Conservation (phyloP, 2,329 filamentous ascomycete species). For the Alternaria ventricosa region DNA sequence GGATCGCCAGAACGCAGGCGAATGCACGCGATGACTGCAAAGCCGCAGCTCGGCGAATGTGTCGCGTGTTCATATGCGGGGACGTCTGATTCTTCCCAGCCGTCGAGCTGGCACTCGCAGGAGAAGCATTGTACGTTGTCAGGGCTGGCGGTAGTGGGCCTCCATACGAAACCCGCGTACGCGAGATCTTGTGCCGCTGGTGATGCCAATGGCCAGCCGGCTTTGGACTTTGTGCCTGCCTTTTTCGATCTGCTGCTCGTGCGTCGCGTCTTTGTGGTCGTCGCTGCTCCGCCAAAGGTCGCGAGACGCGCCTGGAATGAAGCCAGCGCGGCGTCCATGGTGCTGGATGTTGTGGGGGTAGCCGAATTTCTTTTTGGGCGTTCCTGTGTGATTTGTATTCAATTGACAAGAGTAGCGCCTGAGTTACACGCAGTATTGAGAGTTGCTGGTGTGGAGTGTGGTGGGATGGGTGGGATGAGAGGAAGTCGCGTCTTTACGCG, state of each 20-base stretch:
- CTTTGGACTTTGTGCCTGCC: slow-evolving; percentile 39
- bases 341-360: slow-evolving; percentile 1
- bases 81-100: slow-evolving; percentile 88
- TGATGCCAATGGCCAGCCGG: slow-evolving; percentile 77
- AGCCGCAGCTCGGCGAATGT: slow-evolving; percentile 82
- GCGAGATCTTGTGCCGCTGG: slow-evolving; percentile 78
- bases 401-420: neutral
- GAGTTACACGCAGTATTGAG: neutral
- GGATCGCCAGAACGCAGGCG: slow-evolving; percentile 67
- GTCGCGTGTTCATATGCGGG: slow-evolving; percentile 85
- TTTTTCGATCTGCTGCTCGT: slow-evolving; percentile 70
- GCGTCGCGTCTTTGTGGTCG: slow-evolving; percentile 71
- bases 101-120: slow-evolving; percentile 82
- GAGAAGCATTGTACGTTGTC: slow-evolving; percentile 93
- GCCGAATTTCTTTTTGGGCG: neutral
- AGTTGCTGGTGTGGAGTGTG: slow-evolving; percentile 7
- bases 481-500: slow-evolving; percentile 19
- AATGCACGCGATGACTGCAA: slow-evolving; percentile 71
- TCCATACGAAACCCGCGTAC: slow-evolving; percentile 88
- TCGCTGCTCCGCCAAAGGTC: slow-evolving; percentile 71
- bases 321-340: slow-evolving; percentile 53
- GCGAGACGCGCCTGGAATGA: slow-evolving; percentile 78
- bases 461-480: slow-evolving; percentile 8
- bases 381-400: neutral
- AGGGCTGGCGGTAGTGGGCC: slow-evolving; percentile 73